Percentiles rank a stretch among this genome's conserved stretches.
Conservation (phyloP, 257 asterid species). For the Primulina eburnea region DNA sequence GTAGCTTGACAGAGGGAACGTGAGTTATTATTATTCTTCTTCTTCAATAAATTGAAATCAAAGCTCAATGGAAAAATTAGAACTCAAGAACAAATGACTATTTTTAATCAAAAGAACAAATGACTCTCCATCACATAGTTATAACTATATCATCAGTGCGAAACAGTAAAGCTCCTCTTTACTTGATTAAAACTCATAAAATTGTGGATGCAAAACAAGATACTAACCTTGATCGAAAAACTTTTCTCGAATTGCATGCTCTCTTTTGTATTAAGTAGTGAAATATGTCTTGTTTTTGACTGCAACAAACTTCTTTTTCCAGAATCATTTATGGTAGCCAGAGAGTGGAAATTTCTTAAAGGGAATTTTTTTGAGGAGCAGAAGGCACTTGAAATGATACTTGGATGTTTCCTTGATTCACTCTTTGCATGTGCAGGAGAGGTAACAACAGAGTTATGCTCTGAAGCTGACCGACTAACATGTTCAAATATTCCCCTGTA, state of each 20-base stretch:
- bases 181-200: background rate
- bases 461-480: slow-evolving; percentile 48
- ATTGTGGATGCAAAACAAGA: background rate
- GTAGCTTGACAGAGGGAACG: background rate
- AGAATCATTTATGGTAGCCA: slow-evolving; percentile 41
- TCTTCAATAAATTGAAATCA: background rate
- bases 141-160: background rate
- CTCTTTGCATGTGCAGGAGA: slow-evolving; percentile 55
- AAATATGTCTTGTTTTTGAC: slow-evolving; percentile 44
- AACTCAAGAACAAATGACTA: background rate
- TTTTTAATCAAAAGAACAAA: too few relatives aligned
- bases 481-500: slow-evolving; percentile 58
- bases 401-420: slow-evolving; percentile 59
- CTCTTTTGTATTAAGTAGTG: slow-evolving; percentile 41
- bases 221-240: slow-evolving; percentile 34
- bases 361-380: slow-evolving; percentile 61
- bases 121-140: background rate
- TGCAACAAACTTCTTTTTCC: slow-evolving; percentile 41
- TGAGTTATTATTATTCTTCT: background rate
- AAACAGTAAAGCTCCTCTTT: background rate
- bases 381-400: slow-evolving; percentile 56
- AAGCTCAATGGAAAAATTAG: background rate
- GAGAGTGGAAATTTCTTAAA: slow-evolving; percentile 47
- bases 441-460: slow-evolving; percentile 45
- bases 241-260: slow-evolving; percentile 35